A percentile compares a stretch with the other conserved stretches of the same genome.
Conservation (phyloP, 1,284 basidiomycete species). For the Hymenochaete sp. region DNA sequence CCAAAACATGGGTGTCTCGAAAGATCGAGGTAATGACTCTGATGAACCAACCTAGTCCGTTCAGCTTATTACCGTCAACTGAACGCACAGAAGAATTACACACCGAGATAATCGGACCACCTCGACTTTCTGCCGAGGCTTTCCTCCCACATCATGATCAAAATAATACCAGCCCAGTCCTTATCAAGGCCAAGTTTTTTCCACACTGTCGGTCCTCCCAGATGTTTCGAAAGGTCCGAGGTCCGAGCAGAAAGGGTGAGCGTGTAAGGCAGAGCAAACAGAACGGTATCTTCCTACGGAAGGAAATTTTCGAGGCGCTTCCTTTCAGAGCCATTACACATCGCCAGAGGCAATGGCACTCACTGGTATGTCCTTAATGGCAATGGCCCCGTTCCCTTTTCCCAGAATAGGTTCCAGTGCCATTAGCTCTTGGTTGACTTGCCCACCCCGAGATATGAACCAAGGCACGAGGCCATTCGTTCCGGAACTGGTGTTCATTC, state of each 20-base stretch:
- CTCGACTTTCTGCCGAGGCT: conserved; percentile 46
- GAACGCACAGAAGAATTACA: conserved; percentile 22
- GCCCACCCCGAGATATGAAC: conserved; percentile 37
- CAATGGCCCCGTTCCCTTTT: conserved; percentile 65
- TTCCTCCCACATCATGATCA: conserved; percentile 94
- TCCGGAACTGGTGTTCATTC: not conserved
- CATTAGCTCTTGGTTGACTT: conserved; percentile 35
- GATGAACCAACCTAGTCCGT: not conserved
- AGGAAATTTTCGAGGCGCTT: not conserved
- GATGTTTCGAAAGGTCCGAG: conserved; percentile 49
- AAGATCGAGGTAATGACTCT: conserved; percentile 63
- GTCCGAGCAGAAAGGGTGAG: conserved; percentile 77
- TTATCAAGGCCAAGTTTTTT: conserved; percentile 44
- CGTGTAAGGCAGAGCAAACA: conserved; percentile 80
- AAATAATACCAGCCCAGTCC: conserved; percentile 84
- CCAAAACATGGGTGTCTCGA: conserved; percentile 98
- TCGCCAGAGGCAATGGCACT: conserved; percentile 21
- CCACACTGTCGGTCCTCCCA: conserved; percentile 62
- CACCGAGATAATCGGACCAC: conserved; percentile 68
- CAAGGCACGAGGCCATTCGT: conserved; percentile 31
- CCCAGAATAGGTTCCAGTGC: conserved; percentile 44
- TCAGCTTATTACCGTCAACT: conserved; percentile 7
- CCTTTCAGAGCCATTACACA: not conserved
- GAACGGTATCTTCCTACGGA: conserved; percentile 53
- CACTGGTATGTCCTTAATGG: conserved; percentile 64